phyloP scores from a whole-genome alignment of 2,329 filamentous ascomycete genomes.

The Colletotrichum echinochloae region DNA sequence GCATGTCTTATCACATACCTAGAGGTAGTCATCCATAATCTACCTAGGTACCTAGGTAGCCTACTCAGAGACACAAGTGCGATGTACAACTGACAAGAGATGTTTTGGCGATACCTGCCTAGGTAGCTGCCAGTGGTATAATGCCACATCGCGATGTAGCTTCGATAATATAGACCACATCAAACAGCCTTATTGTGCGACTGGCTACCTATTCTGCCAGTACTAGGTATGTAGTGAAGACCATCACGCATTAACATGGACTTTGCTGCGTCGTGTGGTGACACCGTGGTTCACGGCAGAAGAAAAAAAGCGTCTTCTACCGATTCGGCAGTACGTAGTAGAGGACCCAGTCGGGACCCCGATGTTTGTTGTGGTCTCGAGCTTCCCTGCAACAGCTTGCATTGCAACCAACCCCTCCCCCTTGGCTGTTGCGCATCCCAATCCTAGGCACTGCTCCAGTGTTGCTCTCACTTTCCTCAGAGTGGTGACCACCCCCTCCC shows the following conservation, averaged over 20 bases:
- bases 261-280: neutral
- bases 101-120: neutral
- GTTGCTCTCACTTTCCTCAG: conserved; percentile 2
- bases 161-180: conserved; percentile 1
- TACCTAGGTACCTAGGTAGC: no score
- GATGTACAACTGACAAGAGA: neutral
- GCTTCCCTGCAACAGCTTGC: conserved; percentile 9
- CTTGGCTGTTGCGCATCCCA: neutral
- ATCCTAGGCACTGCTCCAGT: conserved; percentile 1
- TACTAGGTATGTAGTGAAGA: neutral
- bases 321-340: neutral
- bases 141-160: neutral
- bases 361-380: conserved; percentile 18
- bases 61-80: neutral
- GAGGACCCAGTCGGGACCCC: conserved; percentile 13
- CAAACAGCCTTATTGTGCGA: conserved; percentile 2
- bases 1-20: neutral
- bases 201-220: neutral
- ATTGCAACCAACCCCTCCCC: conserved; percentile 1
- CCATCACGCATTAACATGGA: neutral
- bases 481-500: neutral
- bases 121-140: no score
- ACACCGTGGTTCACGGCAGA: conserved; percentile 18
- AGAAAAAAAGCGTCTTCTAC: neutral
- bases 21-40: no score